Conservation (phyloP, 2,329 filamentous ascomycete species). For the Fusarium robinianum region DNA sequence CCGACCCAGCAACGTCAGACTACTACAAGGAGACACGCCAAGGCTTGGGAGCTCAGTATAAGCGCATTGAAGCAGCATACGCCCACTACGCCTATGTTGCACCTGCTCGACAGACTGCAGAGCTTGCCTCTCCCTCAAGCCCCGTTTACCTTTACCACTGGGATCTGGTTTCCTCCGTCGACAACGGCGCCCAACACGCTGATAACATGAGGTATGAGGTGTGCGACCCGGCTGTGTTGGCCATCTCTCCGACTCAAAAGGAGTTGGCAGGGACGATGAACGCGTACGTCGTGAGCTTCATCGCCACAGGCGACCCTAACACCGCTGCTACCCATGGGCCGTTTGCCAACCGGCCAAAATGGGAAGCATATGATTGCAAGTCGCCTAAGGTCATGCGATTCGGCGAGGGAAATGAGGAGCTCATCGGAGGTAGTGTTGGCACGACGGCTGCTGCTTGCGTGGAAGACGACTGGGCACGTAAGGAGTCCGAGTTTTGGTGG, state of each 20-base stretch:
- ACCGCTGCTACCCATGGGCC: constrained; percentile 29
- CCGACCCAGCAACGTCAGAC: constrained; percentile 51
- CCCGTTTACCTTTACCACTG: constrained; percentile 41
- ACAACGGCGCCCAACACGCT: constrained; percentile 52
- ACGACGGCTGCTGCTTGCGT: constrained; percentile 46
- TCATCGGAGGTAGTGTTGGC: constrained; percentile 48
- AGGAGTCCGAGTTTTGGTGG: constrained; percentile 55
- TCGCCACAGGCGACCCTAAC: constrained; percentile 52
- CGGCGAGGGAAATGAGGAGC: constrained; percentile 52
- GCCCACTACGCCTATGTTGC: constrained; percentile 59
- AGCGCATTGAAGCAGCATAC: constrained; percentile 58
- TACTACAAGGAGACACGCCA: constrained; percentile 46
- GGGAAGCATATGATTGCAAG: constrained; percentile 41
- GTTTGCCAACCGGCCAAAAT: constrained; percentile 38
- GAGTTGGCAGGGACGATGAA: constrained; percentile 49
- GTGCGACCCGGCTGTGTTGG: constrained; percentile 42
- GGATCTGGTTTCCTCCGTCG: constrained; percentile 51
- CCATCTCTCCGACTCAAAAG: constrained; percentile 46
- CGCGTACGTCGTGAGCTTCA: constrained; percentile 55
- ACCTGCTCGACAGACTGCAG: constrained; percentile 55
- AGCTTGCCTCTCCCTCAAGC: constrained; percentile 19
- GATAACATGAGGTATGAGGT: constrained; percentile 55
- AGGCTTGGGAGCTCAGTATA: constrained; percentile 55
- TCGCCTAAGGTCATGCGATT: constrained; percentile 47
- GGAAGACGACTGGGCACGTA: constrained; percentile 47